These are phyloP conservation scores for Cavenderia fasciculata DNA, from an alignment of 78 protist genomes.

Conservation along the genomic window DNA sequence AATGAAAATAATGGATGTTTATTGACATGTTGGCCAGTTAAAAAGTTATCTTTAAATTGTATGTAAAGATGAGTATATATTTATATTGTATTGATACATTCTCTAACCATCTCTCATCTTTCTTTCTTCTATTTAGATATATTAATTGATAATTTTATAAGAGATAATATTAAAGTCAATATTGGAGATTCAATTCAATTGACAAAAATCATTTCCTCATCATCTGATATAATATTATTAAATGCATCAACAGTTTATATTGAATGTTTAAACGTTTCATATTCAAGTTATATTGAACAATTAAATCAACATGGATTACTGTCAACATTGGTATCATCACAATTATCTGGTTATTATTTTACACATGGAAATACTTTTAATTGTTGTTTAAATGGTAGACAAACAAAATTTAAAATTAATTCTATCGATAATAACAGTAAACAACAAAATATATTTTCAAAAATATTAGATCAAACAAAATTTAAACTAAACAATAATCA, in stretches of 20 bases:
- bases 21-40: conserved; percentile 38
- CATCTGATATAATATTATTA: conserved; percentile 9
- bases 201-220: neutral
- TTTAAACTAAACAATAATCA: conserved; percentile 5
- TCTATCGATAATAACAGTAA: neutral
- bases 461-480: neutral
- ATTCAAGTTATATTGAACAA: neutral
- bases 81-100: too few relatives aligned
- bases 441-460: neutral
- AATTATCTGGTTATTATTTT: conserved; percentile 21
- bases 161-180: conserved; percentile 36
- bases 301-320: conserved; percentile 18
- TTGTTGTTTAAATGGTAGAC: neutral
- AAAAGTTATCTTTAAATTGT: conserved; percentile 9
- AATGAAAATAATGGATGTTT: neutral
- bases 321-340: conserved; percentile 21
- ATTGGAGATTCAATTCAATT: conserved; percentile 23
- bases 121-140: conserved; percentile 4
- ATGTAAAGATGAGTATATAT: neutral
- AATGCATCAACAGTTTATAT: neutral
- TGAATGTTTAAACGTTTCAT: conserved; percentile 12
- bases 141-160: conserved; percentile 14
- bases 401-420: conserved; percentile 26
- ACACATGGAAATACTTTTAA: neutral
- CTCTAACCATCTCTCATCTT: neutral